A percentile compares a stretch with the other conserved stretches of the same genome.
Evolutionary conservation across 345 rosid species (phyloP).

Genomic region (Reutealis trisperma): DNA sequence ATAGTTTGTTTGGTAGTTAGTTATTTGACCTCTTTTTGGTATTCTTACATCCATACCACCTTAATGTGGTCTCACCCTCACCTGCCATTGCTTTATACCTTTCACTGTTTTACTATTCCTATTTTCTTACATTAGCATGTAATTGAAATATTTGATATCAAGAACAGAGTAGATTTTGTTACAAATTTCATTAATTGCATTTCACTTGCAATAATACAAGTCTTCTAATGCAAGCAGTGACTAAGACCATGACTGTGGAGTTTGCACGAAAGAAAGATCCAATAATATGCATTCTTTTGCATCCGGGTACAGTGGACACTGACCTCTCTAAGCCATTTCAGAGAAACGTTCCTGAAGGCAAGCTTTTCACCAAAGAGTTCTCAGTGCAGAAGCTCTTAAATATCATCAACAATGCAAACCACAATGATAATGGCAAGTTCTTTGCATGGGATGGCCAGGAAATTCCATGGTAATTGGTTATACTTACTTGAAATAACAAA

Average conservation of each 20-base stretch:
- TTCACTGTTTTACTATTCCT: neutral
- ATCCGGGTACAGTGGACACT: constrained; percentile 96
- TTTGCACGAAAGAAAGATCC: constrained; percentile 75
- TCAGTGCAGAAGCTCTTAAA: constrained; percentile 70
- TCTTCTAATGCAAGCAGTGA: constrained; percentile 51
- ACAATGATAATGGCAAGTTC: constrained; percentile 76
- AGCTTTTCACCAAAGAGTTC: constrained; percentile 81
- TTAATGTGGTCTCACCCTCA: neutral
- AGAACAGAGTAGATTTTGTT: neutral
- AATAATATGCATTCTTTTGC: constrained; percentile 72
- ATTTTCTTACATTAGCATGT: neutral
- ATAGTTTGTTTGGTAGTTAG: neutral
- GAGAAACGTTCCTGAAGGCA: constrained; percentile 74
- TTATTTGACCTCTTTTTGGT: neutral
- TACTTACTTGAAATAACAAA: neutral
- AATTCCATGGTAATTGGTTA: constrained; percentile 61
- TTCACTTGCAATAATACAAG: neutral
- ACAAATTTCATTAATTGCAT: neutral
- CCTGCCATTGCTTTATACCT: neutral
- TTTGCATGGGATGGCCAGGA: constrained; percentile 97
- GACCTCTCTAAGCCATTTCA: constrained; percentile 88
- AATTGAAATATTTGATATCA: neutral
- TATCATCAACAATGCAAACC: constrained; percentile 65
- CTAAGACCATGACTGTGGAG: constrained; percentile 70
- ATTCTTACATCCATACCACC: neutral